These are phyloP conservation scores for Aspergillus asperescens DNA, from an alignment of 495 filamentous ascomycete genomes.

Conservation along the genomic window DNA sequence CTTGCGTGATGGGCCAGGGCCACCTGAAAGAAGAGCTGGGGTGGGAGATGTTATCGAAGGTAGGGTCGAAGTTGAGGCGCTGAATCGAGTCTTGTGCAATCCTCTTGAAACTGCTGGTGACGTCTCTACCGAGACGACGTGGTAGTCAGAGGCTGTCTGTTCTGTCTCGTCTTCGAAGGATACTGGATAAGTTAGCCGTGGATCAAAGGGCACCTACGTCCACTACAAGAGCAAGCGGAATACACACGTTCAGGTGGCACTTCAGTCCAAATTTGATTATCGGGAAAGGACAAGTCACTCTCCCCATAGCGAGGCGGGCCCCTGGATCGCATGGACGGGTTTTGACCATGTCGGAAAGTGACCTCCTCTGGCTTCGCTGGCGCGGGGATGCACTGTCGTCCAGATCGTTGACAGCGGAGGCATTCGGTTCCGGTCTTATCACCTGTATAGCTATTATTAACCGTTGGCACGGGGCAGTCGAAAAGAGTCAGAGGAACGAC, in stretches of 20 bases:
- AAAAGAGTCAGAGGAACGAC: not conserved
- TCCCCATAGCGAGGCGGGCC: conserved; percentile 43
- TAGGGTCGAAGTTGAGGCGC: conserved; percentile 27
- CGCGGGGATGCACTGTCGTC: conserved; percentile 38
- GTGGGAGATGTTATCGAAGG: conserved; percentile 15
- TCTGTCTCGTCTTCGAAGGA: conserved; percentile 42
- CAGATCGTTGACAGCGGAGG: conserved; percentile 41
- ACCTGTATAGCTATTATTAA: conserved; percentile 25
- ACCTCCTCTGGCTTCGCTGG: conserved; percentile 39
- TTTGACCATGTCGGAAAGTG: conserved; percentile 43
- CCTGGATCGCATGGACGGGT: conserved; percentile 36
- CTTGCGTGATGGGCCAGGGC: conserved; percentile 12
- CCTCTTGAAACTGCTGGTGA: conserved; percentile 21
- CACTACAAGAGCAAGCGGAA: not conserved
- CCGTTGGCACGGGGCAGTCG: not conserved
- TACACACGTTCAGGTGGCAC: conserved; percentile 30
- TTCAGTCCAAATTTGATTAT: conserved; percentile 36
- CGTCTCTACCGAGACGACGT: conserved; percentile 25
- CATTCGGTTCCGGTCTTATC: conserved; percentile 40
- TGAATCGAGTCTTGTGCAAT: conserved; percentile 25
- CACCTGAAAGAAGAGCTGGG: conserved; percentile 13
- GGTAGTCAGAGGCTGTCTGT: conserved; percentile 39
- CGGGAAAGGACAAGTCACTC: conserved; percentile 37
- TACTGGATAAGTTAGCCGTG: conserved; percentile 18
- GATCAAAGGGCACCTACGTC: too few relatives aligned